Conservation (phyloP, 1,284 basidiomycete genomes). For the Fomitopsis palustris region DNA sequence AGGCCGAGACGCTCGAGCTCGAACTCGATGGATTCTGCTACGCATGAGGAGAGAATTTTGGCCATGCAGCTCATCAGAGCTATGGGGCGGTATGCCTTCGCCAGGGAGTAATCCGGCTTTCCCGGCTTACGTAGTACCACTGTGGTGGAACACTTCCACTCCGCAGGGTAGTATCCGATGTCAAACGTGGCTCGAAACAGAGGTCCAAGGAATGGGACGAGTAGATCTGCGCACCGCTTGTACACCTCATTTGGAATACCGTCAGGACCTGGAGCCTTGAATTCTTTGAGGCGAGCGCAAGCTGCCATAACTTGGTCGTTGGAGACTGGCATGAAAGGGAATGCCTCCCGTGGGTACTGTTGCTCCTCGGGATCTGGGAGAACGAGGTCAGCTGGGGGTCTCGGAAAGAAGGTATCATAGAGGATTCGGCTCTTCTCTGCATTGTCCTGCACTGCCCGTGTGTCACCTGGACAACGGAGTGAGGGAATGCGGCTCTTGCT, state of each 20-base stretch:
- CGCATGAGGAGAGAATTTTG: constrained; percentile 29
- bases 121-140: constrained; percentile 38
- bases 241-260: constrained; percentile 22
- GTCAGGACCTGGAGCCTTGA: constrained; percentile 36
- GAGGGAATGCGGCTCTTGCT: constrained; percentile 29
- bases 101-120: constrained; percentile 29
- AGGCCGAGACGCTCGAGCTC: constrained; percentile 21
- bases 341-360: constrained; percentile 15
- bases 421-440: constrained; percentile 26
- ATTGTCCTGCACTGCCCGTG: constrained; percentile 13
- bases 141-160: constrained; percentile 31
- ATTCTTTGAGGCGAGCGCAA: constrained; percentile 15
- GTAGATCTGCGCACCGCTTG: constrained; percentile 19
- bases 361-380: constrained; percentile 9
- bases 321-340: constrained; percentile 19
- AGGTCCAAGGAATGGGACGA: constrained; percentile 23
- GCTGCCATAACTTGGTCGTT: constrained; percentile 18
- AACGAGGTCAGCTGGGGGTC: constrained; percentile 8
- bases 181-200: constrained; percentile 29
- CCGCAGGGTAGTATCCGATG: constrained; percentile 25
- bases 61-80: constrained; percentile 33
- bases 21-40: constrained; percentile 21
- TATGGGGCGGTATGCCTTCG: constrained; percentile 38
- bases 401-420: constrained; percentile 30
- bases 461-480: constrained; percentile 8